Evolutionary conservation across 192 early-diverging fungal genomes (phyloP).

Genomic region (Backusella luteola): DNA sequence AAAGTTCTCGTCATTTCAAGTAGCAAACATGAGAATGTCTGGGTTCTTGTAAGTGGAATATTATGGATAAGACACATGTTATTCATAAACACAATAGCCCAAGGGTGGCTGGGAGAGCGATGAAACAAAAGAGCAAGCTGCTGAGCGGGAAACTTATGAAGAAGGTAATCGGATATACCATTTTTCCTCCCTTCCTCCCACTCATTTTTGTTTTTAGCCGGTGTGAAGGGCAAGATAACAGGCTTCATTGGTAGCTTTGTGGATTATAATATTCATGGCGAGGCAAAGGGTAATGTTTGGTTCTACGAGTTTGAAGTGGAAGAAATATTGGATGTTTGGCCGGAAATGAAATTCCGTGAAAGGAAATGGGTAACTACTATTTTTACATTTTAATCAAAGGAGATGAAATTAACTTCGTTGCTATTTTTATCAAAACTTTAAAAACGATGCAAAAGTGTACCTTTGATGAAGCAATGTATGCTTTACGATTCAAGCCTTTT

Average conservation of each 20-base stretch:
- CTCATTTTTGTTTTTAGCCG: constrained; percentile 28
- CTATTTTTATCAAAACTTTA: neutral
- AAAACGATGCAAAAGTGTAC: constrained; percentile 17
- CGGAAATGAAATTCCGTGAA: constrained; percentile 41
- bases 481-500: constrained; percentile 16
- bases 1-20: constrained; percentile 51
- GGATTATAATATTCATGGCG: constrained; percentile 33
- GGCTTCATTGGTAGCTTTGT: constrained; percentile 45
- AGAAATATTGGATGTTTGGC: constrained; percentile 48
- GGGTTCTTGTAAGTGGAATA: constrained; percentile 42
- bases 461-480: constrained; percentile 17
- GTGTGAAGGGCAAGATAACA: constrained; percentile 46
- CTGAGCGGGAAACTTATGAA: constrained; percentile 58
- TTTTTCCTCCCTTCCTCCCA: neutral
- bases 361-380: constrained; percentile 22
- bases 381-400: neutral
- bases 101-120: constrained; percentile 68
- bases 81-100: constrained; percentile 27
- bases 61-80: neutral
- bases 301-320: constrained; percentile 58
- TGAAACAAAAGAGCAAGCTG: constrained; percentile 52
- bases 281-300: constrained; percentile 38
- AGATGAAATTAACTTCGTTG: neutral
- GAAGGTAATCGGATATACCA: constrained; percentile 32
- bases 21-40: constrained; percentile 44